Evolutionary conservation across 2,329 filamentous ascomycete genomes (phyloP).

Genomic region (Ceratocystis smalleyi): DNA sequence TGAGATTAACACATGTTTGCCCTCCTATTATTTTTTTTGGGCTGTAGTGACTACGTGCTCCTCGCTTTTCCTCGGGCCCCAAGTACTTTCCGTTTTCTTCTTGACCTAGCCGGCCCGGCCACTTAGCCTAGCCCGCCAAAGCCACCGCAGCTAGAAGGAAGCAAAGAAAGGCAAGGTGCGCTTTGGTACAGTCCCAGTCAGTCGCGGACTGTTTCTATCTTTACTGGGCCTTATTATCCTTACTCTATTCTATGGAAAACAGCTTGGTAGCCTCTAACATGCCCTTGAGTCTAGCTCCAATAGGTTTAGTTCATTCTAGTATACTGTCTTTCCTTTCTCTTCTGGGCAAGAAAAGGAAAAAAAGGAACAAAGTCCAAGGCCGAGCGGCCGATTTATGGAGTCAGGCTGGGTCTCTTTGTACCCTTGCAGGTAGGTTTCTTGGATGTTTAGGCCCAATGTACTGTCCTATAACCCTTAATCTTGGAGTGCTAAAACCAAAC

Average conservation of each 20-base stretch:
- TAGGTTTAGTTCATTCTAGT: background rate
- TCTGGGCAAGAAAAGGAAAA: background rate
- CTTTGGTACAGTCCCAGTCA: background rate
- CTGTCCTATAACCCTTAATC: background rate
- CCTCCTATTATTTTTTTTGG: background rate
- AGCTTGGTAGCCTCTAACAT: too few relatives aligned
- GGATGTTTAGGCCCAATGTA: background rate
- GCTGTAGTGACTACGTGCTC: background rate
- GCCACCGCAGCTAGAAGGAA: background rate
- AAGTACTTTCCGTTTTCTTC: background rate
- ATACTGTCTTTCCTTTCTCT: background rate
- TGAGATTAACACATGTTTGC: background rate
- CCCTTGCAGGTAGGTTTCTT: background rate
- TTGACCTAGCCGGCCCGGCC: background rate
- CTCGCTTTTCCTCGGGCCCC: background rate
- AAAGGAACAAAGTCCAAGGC: background rate
- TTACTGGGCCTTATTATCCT: background rate
- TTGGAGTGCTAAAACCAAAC: background rate
- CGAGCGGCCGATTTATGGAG: background rate
- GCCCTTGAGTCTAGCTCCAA: background rate
- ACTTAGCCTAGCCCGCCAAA: background rate
- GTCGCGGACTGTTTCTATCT: background rate
- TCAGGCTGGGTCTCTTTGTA: background rate
- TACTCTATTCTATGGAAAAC: too few relatives aligned
- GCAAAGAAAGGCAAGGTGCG: background rate